Percentiles rank a stretch among this genome's conserved stretches.
Conservation (phyloP, 2,329 filamentous ascomycete genomes). For the Venturia nashicola region DNA sequence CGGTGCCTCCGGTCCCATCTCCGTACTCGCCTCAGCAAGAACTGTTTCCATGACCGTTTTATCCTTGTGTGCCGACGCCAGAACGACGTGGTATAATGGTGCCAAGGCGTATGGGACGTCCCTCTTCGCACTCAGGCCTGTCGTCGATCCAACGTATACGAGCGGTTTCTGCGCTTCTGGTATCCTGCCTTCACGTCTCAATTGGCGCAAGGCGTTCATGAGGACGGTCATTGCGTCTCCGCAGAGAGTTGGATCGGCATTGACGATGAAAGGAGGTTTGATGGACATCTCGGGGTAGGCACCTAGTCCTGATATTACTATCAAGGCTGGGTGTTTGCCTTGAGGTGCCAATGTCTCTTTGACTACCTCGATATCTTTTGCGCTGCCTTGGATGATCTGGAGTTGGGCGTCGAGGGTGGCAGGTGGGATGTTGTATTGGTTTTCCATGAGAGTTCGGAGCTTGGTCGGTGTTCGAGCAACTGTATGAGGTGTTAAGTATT, state of each 20-base stretch:
- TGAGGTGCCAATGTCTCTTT: slow-evolving; percentile 21
- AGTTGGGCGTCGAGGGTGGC: slow-evolving; percentile 27
- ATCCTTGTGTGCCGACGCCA: slow-evolving; percentile 26
- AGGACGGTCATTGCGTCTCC: slow-evolving; percentile 20
- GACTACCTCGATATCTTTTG: slow-evolving; percentile 29
- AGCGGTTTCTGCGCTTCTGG: slow-evolving; percentile 14
- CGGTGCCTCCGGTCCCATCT: slow-evolving; percentile 13
- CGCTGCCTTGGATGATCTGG: slow-evolving; percentile 36
- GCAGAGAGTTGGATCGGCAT: slow-evolving; percentile 23
- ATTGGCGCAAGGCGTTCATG: slow-evolving; percentile 18
- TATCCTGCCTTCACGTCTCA: slow-evolving; percentile 10
- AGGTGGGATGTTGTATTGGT: slow-evolving; percentile 25
- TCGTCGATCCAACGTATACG: slow-evolving; percentile 25
- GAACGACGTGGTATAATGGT: slow-evolving; percentile 23
- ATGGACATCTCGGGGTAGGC: slow-evolving; percentile 17
- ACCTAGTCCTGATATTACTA: slow-evolving; percentile 38
- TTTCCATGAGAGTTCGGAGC: slow-evolving; percentile 30
- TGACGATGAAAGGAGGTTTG: slow-evolving; percentile 19
- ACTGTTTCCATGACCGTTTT: slow-evolving; percentile 25
- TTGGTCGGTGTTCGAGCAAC: slow-evolving; percentile 39
- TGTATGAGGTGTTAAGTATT: slow-evolving; percentile 7
- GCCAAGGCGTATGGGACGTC: slow-evolving; percentile 24
- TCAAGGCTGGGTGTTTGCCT: slow-evolving; percentile 23
- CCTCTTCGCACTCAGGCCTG: slow-evolving; percentile 22
- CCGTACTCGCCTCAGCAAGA: slow-evolving; percentile 17